Conservation (phyloP, 176 grass and related monocot species). For the Luzula sylvatica region DNA sequence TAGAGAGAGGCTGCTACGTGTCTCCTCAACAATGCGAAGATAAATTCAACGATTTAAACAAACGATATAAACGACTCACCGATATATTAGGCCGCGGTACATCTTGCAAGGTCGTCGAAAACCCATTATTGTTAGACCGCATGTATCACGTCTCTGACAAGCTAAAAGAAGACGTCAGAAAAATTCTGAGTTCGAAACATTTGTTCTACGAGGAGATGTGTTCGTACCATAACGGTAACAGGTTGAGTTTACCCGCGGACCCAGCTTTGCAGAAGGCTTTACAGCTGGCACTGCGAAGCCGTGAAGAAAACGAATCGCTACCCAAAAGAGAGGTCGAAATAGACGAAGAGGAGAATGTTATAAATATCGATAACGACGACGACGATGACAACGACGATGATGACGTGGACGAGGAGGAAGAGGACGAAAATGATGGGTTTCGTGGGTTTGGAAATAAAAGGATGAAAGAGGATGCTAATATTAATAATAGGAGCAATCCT, state of each 20-base stretch:
- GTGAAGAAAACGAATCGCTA: constrained; percentile 43
- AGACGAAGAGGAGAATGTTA: constrained; percentile 14
- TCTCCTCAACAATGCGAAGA: constrained; percentile 96
- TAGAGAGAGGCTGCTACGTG: constrained; percentile 59
- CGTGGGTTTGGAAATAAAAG: constrained; percentile 43
- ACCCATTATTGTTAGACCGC: constrained; percentile 46
- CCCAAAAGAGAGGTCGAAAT: neutral
- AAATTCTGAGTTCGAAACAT: constrained; percentile 87
- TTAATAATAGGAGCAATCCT: constrained; percentile 25
- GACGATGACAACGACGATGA: constrained; percentile 50
- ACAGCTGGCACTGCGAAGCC: constrained; percentile 54
- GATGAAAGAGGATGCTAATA: constrained; percentile 20
- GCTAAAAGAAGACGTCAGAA: constrained; percentile 86
- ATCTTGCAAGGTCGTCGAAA: constrained; percentile 73
- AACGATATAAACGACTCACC: constrained; percentile 89
- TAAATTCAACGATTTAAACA: constrained; percentile 98
- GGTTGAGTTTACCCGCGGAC: constrained; percentile 65
- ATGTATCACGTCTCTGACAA: constrained; percentile 80
- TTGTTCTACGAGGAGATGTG: constrained; percentile 97
- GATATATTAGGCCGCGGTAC: constrained; percentile 85
- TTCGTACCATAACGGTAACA: constrained; percentile 91
- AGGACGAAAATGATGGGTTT: constrained; percentile 29
- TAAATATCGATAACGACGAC: neutral
- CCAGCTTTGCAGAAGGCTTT: constrained; percentile 61
- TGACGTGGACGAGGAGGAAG: constrained; percentile 43